phyloP scores from a whole-genome alignment of 169 alveolate genomes.

The Miamiensis avidus region DNA sequence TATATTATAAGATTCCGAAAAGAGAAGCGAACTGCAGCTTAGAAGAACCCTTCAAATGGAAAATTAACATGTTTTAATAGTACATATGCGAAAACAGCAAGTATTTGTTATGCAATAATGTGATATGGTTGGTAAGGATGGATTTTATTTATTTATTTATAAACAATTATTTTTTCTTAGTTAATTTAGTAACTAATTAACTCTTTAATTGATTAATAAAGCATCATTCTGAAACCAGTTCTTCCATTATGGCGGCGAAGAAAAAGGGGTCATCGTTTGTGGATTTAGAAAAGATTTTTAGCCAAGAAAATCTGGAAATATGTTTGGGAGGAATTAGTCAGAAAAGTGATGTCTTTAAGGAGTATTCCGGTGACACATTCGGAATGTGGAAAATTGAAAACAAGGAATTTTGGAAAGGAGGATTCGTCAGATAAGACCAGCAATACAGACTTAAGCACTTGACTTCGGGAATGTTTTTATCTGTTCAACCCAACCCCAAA shows the following conservation, averaged over 20 bases:
- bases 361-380: slow-evolving; percentile 17
- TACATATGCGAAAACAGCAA: background rate
- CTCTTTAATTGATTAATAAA: no score
- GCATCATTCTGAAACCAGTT: background rate
- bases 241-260: background rate
- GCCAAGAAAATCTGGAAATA: background rate
- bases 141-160: no score
- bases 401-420: slow-evolving; percentile 6
- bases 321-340: background rate
- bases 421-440: background rate
- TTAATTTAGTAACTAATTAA: no score
- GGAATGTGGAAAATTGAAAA: slow-evolving; percentile 31
- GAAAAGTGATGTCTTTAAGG: background rate
- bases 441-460: slow-evolving; percentile 17
- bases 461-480: slow-evolving; percentile 5
- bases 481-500: background rate
- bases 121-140: background rate
- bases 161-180: no score
- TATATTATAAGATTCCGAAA: background rate
- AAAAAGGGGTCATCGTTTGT: background rate
- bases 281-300: background rate
- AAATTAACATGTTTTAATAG: background rate
- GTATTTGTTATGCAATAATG: background rate
- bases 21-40: background rate
- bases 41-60: background rate